Conservation (phyloP, 108 stramenopile species). For the Bacterosira constricta region DNA sequence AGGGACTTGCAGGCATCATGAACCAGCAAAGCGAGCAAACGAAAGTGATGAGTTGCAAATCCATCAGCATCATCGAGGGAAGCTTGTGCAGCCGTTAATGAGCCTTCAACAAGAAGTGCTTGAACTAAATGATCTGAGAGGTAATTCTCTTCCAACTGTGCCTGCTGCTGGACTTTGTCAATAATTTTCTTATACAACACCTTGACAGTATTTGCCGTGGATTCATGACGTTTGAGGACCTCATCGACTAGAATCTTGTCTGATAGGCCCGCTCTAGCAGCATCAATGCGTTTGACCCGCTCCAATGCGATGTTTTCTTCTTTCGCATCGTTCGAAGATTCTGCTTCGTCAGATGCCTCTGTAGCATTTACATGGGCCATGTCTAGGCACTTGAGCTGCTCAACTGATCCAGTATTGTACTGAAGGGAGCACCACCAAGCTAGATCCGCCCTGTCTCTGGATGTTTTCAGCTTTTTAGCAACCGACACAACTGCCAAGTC, state of each 20-base stretch:
- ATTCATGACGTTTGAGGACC: conserved; percentile 41
- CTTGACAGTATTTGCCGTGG: conserved; percentile 20
- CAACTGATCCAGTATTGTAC: conserved; percentile 54
- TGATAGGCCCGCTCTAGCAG: conserved; percentile 65
- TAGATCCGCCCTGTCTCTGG: conserved; percentile 66
- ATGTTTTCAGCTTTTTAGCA: conserved; percentile 52
- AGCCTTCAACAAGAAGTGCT: conserved; percentile 64
- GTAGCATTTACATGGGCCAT: conserved; percentile 67
- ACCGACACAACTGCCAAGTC: conserved; percentile 65
- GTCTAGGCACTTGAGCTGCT: conserved; percentile 72
- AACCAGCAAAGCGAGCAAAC: conserved; percentile 56
- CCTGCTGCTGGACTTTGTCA: conserved; percentile 16
- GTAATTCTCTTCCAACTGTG: conserved; percentile 20
- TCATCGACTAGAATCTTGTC: conserved; percentile 66
- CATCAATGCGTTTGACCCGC: conserved; percentile 61
- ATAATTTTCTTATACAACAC: conserved; percentile 31
- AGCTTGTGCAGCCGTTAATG: conserved; percentile 61
- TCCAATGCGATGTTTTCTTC: conserved; percentile 55
- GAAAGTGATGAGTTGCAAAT: conserved; percentile 66
- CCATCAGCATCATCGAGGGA: conserved; percentile 45
- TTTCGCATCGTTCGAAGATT: conserved; percentile 28
- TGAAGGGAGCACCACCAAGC: conserved; percentile 79
- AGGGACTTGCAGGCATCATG: conserved; percentile 67
- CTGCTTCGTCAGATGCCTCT: conserved; percentile 70
- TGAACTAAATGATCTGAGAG: conserved; percentile 72